phyloP scores from a whole-genome alignment of 2,329 filamentous ascomycete genomes.

The Neopestalotiopsis clavispora region DNA sequence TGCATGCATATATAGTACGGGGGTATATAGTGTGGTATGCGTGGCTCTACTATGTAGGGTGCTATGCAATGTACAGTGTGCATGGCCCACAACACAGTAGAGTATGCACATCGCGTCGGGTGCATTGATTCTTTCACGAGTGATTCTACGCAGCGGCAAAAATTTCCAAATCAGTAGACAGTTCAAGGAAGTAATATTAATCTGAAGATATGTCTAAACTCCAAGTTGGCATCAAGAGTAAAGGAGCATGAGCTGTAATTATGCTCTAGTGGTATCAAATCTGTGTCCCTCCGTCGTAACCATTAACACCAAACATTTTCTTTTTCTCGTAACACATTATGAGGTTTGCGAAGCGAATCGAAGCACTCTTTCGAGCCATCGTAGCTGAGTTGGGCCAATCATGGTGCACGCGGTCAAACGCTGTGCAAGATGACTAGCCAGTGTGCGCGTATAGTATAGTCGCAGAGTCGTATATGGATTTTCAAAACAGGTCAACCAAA shows the following conservation, averaged over 20 bases:
- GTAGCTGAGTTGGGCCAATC: neutral
- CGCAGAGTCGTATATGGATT: neutral
- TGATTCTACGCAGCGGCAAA: too few species aligned
- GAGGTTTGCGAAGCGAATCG: neutral
- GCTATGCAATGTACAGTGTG: too few species aligned
- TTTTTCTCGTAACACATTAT: conserved; percentile 6
- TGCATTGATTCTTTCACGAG: too few species aligned
- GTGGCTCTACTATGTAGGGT: too few species aligned
- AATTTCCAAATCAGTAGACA: neutral
- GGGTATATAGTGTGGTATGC: too few species aligned
- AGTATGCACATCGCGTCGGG: too few species aligned
- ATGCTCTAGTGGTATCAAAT: conserved; percentile 5
- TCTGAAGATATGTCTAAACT: neutral
- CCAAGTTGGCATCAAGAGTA: neutral
- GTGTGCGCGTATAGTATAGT: neutral
- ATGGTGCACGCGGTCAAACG: neutral
- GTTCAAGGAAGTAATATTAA: neutral
- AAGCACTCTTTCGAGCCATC: neutral
- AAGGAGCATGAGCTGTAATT: neutral
- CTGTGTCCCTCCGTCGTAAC: neutral
- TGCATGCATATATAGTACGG: too few species aligned
- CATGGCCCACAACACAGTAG: too few species aligned
- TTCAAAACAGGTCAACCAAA: neutral
- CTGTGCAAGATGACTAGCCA: neutral
- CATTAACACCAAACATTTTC: conserved; percentile 1